A percentile compares a stretch with the other conserved stretches of the same genome.
These are phyloP conservation scores for Aureobasidium pullulans DNA, from an alignment of 2,329 filamentous ascomycete species.

Conservation along the genomic window DNA sequence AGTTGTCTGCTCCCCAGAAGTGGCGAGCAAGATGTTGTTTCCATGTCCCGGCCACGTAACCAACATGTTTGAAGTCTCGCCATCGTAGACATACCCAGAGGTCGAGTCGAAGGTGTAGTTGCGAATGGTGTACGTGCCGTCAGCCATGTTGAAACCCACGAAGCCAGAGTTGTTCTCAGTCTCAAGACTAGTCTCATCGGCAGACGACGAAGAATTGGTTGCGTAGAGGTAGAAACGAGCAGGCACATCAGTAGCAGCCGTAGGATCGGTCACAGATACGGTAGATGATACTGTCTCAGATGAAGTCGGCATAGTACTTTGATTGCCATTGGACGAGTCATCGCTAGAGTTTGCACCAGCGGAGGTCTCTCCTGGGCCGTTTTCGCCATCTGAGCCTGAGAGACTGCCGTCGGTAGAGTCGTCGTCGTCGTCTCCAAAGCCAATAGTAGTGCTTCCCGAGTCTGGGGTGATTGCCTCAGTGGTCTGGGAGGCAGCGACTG, in stretches of 20 bases:
- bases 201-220: conserved; percentile 8
- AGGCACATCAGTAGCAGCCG: not conserved
- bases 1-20: not conserved
- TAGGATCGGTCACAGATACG: not conserved
- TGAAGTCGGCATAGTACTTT: not conserved
- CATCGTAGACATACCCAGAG: conserved; percentile 2
- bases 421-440: too few relatives aligned
- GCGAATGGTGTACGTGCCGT: not conserved
- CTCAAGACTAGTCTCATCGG: conserved; percentile 3
- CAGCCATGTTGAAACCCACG: conserved; percentile 10
- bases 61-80: not conserved
- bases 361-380: too few relatives aligned
- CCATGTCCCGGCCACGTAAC: not conserved
- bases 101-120: conserved; percentile 4
- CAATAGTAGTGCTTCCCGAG: not conserved
- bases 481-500: not conserved
- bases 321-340: not conserved
- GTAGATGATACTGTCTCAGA: not conserved
- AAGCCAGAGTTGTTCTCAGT: not conserved
- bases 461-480: not conserved
- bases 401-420: too few relatives aligned
- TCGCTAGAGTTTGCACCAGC: not conserved
- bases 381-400: too few relatives aligned
- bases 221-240: conserved; percentile 1
- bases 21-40: conserved; percentile 1